Percentiles rank a stretch among this genome's conserved stretches.
phyloP scores from a whole-genome alignment of 805 yeast genomes.

The Kuraishia cidri region DNA sequence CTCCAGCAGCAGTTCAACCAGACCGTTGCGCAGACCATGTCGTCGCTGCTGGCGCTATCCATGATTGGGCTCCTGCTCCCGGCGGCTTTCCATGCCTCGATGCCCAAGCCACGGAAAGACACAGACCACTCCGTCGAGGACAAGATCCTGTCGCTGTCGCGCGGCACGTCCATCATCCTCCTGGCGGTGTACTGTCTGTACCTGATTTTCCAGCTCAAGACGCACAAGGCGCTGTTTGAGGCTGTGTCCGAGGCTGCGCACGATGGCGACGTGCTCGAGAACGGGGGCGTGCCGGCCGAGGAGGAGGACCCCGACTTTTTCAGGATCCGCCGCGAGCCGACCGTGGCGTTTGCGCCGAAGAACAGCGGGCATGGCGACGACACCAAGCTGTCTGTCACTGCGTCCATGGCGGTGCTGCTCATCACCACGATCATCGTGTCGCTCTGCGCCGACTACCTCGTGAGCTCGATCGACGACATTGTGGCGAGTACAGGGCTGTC shows the following conservation, averaged over 20 bases:
- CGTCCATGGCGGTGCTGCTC: constrained; percentile 48
- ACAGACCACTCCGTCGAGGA: constrained; percentile 15
- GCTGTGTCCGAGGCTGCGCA: constrained; percentile 20
- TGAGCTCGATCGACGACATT: constrained; percentile 85
- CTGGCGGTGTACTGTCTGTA: constrained; percentile 71
- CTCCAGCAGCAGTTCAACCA: constrained; percentile 85
- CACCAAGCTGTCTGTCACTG: constrained; percentile 38
- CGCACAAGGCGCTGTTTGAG: constrained; percentile 76
- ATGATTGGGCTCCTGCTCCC: constrained; percentile 86
- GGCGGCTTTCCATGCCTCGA: constrained; percentile 87
- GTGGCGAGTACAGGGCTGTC: constrained; percentile 81
- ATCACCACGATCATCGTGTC: constrained; percentile 74
- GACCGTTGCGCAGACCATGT: constrained; percentile 98
- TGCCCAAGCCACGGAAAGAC: constrained; percentile 37
- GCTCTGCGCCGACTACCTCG: constrained; percentile 86
- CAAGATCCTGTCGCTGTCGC: constrained; percentile 62
- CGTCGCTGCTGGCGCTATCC: constrained; percentile 85
- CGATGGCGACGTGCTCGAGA: constrained; percentile 2
- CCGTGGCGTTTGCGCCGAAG: neutral
- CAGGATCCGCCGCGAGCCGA: neutral
- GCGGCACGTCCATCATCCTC: constrained; percentile 79
- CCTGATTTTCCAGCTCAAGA: constrained; percentile 79
- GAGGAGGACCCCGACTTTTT: too few species aligned
- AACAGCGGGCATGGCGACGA: neutral
- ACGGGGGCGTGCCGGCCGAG: constrained; percentile 2